Base-by-base conservation (phyloP, 495 filamentous ascomycete genomes). In the Penicillium cinerascens region DNA sequence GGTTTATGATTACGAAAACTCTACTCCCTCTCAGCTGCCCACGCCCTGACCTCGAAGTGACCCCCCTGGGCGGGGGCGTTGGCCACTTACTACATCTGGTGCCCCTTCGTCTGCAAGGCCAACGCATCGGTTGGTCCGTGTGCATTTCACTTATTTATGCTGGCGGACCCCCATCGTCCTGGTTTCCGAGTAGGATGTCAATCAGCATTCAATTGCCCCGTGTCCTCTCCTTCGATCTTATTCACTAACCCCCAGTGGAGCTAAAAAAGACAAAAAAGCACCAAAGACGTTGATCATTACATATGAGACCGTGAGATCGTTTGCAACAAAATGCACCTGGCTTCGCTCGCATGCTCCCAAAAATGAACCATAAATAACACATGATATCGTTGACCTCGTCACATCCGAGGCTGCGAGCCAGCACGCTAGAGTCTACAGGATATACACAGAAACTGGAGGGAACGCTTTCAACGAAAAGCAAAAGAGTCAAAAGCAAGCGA, bases 111-210 rank as follows among this genome's bases (percentile, higher is more conserved):
- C 56, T 61, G 58, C 58, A 61, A 13, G 42, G 54, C 46, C 58
- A 61, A 52, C 58, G 58, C 58, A 61, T 61, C 58, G 51, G 8
- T 61, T 57, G 58, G 58, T 61, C 58, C 58, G 58, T 61, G 58
- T 61, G 44, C 37, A 47, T 37, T 47, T 17, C 21, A 36, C 43
- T 47, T 56, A 51, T 51, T 56, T 51, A 56, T 47, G 35, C 26
- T 51, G 16, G 42, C 37, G 33, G 6, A 20, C 13, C 49, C 20
- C 48, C 33, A 23, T 21, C 47, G 46, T 35, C 25, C 7, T 8
- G 16, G 6, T 39, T 39, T 20, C 15, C 8, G 15, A 36, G 29
- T 8, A 17, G 10, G 16, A 33, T n/a, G 23, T 47, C 33, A 29
- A 5, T 6, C 10, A 37, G 29, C 27, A 15, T n/a, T 23, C 44